Percentiles rank a stretch among this genome's conserved stretches.
phyloP scores from a whole-genome alignment of 495 filamentous ascomycete species.

The Neohortaea acidophila region DNA sequence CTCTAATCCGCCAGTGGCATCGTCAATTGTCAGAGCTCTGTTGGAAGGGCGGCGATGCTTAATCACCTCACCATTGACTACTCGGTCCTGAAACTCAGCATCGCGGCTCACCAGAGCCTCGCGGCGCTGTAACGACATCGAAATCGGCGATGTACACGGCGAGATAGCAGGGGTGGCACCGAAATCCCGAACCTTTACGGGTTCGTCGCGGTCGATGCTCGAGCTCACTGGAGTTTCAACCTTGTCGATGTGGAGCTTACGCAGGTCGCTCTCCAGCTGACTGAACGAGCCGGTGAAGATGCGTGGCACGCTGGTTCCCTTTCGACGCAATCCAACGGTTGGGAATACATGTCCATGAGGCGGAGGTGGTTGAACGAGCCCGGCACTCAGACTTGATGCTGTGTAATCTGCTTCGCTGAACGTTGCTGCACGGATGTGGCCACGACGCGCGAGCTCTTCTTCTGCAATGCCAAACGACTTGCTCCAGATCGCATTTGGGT shows the following conservation, averaged over 20 bases:
- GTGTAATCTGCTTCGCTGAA: slow-evolving; percentile 1
- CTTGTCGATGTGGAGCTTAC: slow-evolving; percentile 3
- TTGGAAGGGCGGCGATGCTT: slow-evolving; percentile 4
- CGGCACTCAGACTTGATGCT: too few relatives aligned
- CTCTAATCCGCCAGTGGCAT: not conserved
- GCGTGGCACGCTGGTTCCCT: slow-evolving; percentile 9
- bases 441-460: slow-evolving; percentile 5
- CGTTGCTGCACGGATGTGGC: slow-evolving; percentile 9
- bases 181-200: slow-evolving; percentile 7
- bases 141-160: not conserved
- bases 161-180: not conserved
- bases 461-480: slow-evolving; percentile 11
- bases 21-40: slow-evolving; percentile 2
- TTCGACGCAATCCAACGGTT: not conserved
- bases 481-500: not conserved
- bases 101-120: slow-evolving; percentile 8
- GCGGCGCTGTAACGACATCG: slow-evolving; percentile 2
- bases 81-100: slow-evolving; percentile 3
- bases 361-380: not conserved
- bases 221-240: slow-evolving; percentile 5
- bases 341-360: too few relatives aligned
- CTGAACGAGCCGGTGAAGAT: slow-evolving; percentile 13
- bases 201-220: not conserved
- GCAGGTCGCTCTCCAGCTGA: slow-evolving; percentile 3
- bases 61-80: slow-evolving; percentile 7